These are phyloP conservation scores for Withania somnifera DNA, from an alignment of 305 asterid species.

Conservation along the genomic window DNA sequence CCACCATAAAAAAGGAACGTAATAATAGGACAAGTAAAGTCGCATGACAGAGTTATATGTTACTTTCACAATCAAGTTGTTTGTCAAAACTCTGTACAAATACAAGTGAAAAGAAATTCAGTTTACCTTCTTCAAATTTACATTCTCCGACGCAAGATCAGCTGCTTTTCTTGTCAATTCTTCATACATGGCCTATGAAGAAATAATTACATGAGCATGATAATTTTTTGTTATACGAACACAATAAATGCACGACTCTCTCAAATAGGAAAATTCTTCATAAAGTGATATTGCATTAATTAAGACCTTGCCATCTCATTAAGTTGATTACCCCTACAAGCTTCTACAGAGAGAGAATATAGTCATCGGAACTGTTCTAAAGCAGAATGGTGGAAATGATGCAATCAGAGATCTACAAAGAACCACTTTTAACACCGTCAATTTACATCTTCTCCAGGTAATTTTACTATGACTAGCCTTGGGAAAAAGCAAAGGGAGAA, in stretches of 20 bases:
- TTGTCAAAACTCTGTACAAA: neutral
- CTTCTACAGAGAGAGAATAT: neutral
- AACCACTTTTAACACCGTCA: neutral
- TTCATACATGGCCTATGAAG: constrained; percentile 33
- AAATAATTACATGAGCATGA: neutral
- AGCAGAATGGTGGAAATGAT: neutral
- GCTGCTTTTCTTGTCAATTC: constrained; percentile 35
- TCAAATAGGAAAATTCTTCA: neutral
- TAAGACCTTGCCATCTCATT: neutral
- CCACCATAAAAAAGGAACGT: neutral
- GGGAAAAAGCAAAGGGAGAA: neutral
- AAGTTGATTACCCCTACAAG: neutral
- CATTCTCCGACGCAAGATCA: constrained; percentile 35
- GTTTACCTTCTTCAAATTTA: constrained; percentile 41
- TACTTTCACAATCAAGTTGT: neutral
- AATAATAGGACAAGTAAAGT: neutral
- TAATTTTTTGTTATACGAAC: neutral
- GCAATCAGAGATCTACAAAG: neutral
- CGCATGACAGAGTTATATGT: neutral
- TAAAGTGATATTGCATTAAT: neutral
- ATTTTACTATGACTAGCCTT: neutral
- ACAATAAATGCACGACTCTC: neutral
- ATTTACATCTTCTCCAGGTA: neutral
- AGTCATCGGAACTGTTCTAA: neutral
- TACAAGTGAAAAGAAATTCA: neutral